Evolutionary conservation across 805 yeast species (phyloP), one percentile per base, ranked within the genome.

Genomic region (Candida ipomoeae): DNA sequence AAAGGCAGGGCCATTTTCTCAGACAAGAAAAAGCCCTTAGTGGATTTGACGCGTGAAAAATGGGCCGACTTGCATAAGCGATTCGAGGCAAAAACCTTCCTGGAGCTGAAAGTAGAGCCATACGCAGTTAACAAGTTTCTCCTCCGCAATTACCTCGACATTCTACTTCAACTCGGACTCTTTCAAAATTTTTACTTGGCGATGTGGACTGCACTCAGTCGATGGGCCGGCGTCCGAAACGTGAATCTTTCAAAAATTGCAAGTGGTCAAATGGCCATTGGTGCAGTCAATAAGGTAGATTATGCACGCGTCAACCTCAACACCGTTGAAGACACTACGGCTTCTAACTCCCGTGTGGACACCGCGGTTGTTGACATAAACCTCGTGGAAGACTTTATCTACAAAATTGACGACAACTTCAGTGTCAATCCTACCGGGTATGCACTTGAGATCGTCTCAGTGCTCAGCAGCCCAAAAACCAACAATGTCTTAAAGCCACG

Each of bases 381-480:
- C 51, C 54, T 68, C 34, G 58, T 73, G 8, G 73, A 70, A 39
- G 63, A 62, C 39, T 64, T 71, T 48, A 64, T 73, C 39, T 67
- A 59, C 57, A 69, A 66, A 51, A 58, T 70, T 21, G 62, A 62
- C 46, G 68, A 64, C 40, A 52, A 60, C 47, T 57, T 56, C 23
- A 54, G 59, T 31, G 59, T 50, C 33, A 48, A 56, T 32, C 60
- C 69, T 4, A 52, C 61, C n/a, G 49, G 57, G 1, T 54, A 62
- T 21, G 63, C 67, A 3, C 55, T 58, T 20, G 75, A 70, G 42
- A 49, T 70, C 5, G 54, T 69, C 18, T 55, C 63, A 5, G 60
- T 60, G 0, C 51, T 69, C 17, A 48, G 59, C 40, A 67, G 63
- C 40, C 40, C 58, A 13, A 50, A 54, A 0, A 34, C 54, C 20